Evolutionary conservation across 192 early-diverging fungal genomes (phyloP), one percentile per base, ranked within the genome.

Genomic region (Entomortierella parvispora): DNA sequence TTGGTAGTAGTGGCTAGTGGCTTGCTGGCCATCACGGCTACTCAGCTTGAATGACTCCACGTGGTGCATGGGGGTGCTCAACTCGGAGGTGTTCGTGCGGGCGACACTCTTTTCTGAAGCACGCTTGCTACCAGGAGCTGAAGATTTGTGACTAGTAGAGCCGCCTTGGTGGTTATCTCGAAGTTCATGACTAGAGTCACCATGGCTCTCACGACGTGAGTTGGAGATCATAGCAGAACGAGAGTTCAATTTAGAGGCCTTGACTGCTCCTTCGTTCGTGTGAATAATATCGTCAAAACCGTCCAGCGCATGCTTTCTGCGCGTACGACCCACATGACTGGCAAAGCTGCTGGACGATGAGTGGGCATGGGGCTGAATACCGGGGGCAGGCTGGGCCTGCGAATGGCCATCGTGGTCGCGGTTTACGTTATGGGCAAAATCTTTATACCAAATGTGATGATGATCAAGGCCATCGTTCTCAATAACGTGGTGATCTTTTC

Each of bases 381-480:
- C 37, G 12, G 37, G 37, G 37, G 37, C 37, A 20, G 32, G 34
- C n/a, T 40, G 0, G 54, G 34, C 54, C 37, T 56, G 54, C 3
- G 49, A 50, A 31, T 25, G 5, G 29, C 8, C 15, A 26, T 28
- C 32, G 29, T 23, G 25, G 22, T 23, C 15, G 31, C 32, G 44
- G 42, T 28, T 20, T 26, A 14, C 14, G 6, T 45, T 11, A 15
- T 62, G 22, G 12, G 37, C 45, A 37, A 33, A 33, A 33, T 65
- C 63, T 12, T 65, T 52, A 31, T 34, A 61, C 46, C 62, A 64
- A 37, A 76, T 47, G 23, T 76, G 72, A n/a, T 68, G 72, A 22
- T 32, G 64, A 32, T 76, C 59, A 1, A 22, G 52, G 5, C 58
- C 72, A 29, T 76, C 59, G 4, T 62, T 9, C 25, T 66, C 64